phyloP scores from a whole-genome alignment of 208 protist species.

The Acanthamoeba castellanii region DNA sequence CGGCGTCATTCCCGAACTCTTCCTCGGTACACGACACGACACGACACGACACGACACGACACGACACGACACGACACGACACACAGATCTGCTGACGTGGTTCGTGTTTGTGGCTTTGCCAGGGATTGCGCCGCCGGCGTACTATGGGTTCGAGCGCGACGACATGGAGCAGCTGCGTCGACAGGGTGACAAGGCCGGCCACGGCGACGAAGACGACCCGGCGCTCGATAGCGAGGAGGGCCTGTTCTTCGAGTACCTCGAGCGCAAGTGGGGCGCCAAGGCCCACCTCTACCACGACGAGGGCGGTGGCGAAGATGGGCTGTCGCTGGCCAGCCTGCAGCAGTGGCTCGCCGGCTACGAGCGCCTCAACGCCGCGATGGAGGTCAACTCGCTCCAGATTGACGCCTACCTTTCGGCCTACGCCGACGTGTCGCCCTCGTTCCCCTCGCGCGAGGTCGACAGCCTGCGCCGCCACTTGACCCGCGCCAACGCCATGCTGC shows the following conservation, averaged over 20 bases:
- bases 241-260: conserved; percentile 29
- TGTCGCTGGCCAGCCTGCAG: background rate
- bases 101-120: no score
- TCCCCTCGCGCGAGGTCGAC: background rate
- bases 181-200: no score
- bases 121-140: background rate
- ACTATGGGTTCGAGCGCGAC: background rate
- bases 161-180: no score
- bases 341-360: background rate
- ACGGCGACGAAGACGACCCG: no score
- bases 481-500: background rate
- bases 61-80: no score
- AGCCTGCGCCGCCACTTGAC: background rate
- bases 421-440: background rate
- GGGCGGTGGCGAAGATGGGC: background rate
- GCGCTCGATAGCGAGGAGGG: no score
- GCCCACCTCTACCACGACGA: background rate
- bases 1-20: conserved; percentile 92
- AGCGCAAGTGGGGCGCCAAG: background rate
- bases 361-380: background rate
- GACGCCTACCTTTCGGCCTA: conserved; percentile 51
- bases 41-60: no score
- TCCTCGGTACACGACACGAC: no score
- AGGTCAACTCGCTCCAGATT: conserved; percentile 37
- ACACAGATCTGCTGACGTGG: no score